Percentiles rank a stretch among this genome's conserved stretches.
These are phyloP conservation scores for Yamadazyma laniorum DNA, from an alignment of 805 yeast species.

Conservation along the genomic window DNA sequence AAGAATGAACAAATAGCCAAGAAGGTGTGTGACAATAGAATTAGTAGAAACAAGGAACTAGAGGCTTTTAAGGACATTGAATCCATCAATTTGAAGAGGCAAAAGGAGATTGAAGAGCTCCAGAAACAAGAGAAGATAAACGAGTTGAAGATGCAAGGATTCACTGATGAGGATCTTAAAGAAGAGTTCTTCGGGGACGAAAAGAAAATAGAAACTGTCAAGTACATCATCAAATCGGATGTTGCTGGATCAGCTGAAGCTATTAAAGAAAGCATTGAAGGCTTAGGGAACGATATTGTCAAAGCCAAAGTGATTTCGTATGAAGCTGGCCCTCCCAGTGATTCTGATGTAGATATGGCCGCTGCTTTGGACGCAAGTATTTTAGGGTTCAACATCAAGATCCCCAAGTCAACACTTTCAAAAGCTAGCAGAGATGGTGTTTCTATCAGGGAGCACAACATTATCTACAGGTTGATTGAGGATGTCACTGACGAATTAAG, in stretches of 20 bases:
- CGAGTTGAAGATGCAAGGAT: constrained; percentile 61
- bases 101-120: constrained; percentile 50
- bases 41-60: constrained; percentile 48
- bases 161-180: constrained; percentile 47
- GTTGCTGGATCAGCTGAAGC: constrained; percentile 96
- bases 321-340: constrained; percentile 76
- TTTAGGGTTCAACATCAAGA: constrained; percentile 71
- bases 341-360: constrained; percentile 41
- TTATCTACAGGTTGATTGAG: constrained; percentile 86
- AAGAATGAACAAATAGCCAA: constrained; percentile 72
- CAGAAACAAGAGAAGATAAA: constrained; percentile 53
- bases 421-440: constrained; percentile 61
- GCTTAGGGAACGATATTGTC: constrained; percentile 87
- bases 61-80: constrained; percentile 67
- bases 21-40: constrained; percentile 65
- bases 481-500: constrained; percentile 70
- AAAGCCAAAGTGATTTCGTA: constrained; percentile 63
- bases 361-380: constrained; percentile 57
- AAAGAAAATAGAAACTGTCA: constrained; percentile 28
- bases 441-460: constrained; percentile 60
- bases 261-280: constrained; percentile 72
- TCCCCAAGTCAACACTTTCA: constrained; percentile 60
- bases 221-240: constrained; percentile 82
- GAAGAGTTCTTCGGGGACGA: constrained; percentile 21
- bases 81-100: constrained; percentile 64